Base-by-base conservation (phyloP, 495 filamentous ascomycete species). In the Penicillium maclennaniae region DNA sequence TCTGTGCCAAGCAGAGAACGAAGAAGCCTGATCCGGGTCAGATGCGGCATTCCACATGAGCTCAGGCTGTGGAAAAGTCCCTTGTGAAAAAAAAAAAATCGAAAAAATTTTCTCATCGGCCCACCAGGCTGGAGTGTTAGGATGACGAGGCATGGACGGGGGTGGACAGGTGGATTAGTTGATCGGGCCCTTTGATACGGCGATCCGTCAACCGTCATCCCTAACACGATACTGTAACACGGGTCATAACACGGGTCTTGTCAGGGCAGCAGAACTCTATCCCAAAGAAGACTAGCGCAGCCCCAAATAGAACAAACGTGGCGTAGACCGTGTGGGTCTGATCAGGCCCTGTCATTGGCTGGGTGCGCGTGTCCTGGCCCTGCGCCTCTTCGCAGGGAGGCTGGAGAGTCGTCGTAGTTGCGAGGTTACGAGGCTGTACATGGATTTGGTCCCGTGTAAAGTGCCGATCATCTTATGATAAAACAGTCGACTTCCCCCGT, bases 281-380 rank as follows among this genome's bases (percentile, higher is more conserved):
- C 49, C 43, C 23, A 16, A 27, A 46, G 19, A 37, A 44, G 62
- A 31, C 38, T 63, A 63, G 62, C 38, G 51, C 17, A 10, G 38
- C 50, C 59, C 53, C 49, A 53, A 67, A 67, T 67, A 67, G 63
- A 60, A 51, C 61, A 36, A 61, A 57, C 55, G 61, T 65, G 61
- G 62, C 51, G 49, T 42, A 40, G 58, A n/a, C 5, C 28, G 25
- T 37, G 50, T 37, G 44, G 47, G 41, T 31, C 27, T n/a, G 17
- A 7, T 40, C 23, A 10, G 3, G 12, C n/a, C 20, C 8, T 38
- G 27, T 58, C 34, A 63, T 61, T 64, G 58, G 58, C 14, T 27
- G 7, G 17, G n/a, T 47, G 36, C 39, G 45, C 36, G 27, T 42
- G 14, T 21, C 37, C 23, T 26, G 43, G 34, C 42, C 53, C 61